Base-by-base conservation (phyloP, 768 basidiomycete species). In the Suillus alpinus region DNA sequence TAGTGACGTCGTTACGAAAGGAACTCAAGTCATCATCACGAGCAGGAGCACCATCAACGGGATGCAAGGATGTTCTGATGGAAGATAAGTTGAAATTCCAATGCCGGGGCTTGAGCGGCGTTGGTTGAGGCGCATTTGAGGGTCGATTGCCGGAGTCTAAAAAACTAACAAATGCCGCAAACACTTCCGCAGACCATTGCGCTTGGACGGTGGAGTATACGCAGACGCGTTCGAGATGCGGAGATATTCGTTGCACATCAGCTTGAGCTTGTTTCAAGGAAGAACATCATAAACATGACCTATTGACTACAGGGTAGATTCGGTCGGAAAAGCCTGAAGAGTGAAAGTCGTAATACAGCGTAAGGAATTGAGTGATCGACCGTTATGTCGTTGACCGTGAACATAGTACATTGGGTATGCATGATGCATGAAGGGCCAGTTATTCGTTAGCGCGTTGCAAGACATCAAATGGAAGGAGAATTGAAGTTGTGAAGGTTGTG, bases 401-500 rank as follows among this genome's bases (percentile, higher is more conserved):
- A 14, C 13, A 46, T 14, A 8, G 4, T 12, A 20, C 20, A 10
- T 43, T 20, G n/a, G 12, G 44, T 10, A 44, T 46, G 12, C 20
- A 26, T 46, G 44, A 44, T 46, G 12, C 20, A 26, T 46, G 44
- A 46, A 46, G 13, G 23, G 44, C 44, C 23, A 1, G 14, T 26
- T 46, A 23, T 46, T 26, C 6, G 23, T 8, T 6, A 26, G 6
- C 7, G 12, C 44, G 23, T n/a, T n/a, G 40, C 40, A 39, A 39
- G 14, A 5, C 37, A 6, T 44, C 20, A 44, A 23, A 23, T 44
- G 43, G 43, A 46, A 23, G 44, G 44, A 5, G 44, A 46, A 6
- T 59, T 61, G 6, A 1, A 26, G 7, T 63, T 61, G 32, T 70
- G 62, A 59, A 72, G n/a, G 31, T 9, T n/a, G 10, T 68, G 56